Evolutionary conservation across 2,329 filamentous ascomycete species (phyloP), one percentile per base, ranked within the genome.

Genomic region (Aspergillus sojae): DNA sequence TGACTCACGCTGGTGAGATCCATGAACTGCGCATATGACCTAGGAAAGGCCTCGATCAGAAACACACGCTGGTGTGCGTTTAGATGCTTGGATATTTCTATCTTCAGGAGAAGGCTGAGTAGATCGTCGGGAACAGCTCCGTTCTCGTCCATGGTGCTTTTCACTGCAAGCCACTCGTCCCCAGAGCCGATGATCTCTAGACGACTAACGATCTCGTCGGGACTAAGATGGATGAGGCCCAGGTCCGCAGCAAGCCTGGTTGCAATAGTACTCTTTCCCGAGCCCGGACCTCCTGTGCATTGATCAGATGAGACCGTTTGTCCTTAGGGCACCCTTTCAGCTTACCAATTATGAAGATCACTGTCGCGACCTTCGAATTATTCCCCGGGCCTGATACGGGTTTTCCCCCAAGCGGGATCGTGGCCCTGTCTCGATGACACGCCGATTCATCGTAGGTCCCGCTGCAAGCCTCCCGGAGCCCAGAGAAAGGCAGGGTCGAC

Each of bases 181-280:
- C n/a, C 14, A 2, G 30, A 36, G 5, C 46, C 34, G 7, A 14
- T 23, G 34, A 41, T 5, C 6, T 11, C n/a, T 23, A 60, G 46
- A 12, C 46, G 46, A 11, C 34, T 6, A 16, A 60, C 28, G 46
- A 60, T 41, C 14, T 19, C 36, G 16, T 28, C 21, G 9, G 58
- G 46, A n/a, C 41, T 10, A 16, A 60, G 36, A 21, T 55, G 58
- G 4, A 60, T 34, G 5, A 60, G 19, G 3, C 41, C 34, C 19
- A 52, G 14, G 10, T 60, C 58, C 4, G 58, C 28, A 5, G 58
- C 48, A 3, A 60, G 48, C 16, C 23, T 54, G 10, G 48, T 46
- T 5, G 48, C 58, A 16, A 60, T 23, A 14, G 59, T 61, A 36
- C 59, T 61, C 28, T 61, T 61, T 9, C 53, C 52, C 1, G 50